Base-by-base conservation (phyloP, 192 early-diverging fungal species). In the Coemansia sp. region DNA sequence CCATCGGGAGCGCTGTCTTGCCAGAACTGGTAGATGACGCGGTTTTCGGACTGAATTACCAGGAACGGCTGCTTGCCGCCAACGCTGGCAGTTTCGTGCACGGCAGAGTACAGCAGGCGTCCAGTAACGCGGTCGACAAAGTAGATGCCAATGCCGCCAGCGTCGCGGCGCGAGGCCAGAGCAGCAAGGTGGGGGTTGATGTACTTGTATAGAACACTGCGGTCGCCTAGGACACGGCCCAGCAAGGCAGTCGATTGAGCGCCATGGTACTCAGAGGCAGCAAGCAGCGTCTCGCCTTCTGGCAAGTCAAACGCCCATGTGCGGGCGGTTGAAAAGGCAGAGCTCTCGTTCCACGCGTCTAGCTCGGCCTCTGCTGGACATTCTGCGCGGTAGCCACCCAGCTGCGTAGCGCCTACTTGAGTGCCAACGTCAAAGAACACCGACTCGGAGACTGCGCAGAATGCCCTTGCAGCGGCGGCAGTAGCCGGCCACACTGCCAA, bases 131-230 rank as follows among this genome's bases (percentile, higher is more conserved):
- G 81, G 71, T 99, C 97, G 21, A 98, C 56, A 27, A 99, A 55
- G 68, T 93, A 94, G 4, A 97, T 50, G 27, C 68, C 85, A 17
- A 95, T 65, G 21, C 79, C 74, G 34, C 56, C 55, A 24, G 27
- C 40, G 34, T 11, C 50, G 42, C 60, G 56, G 26, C 82, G 58
- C 5, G 94, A 88, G 37, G 88, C 87, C 14, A 96, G 62, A 0
- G 91, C 88, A 35, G 90, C 65, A 18, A 95, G 61, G 72, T 98
- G 91, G 42, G 97, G 96, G 77, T 95, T 98, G 59, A 98, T 83
- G 79, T 98, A 99, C 75, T 99, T 99, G 89, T 96, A 99, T n/a
- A 93, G 85, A 5, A 99, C 97, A 35, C 86, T 87, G 27, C 97
- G 92, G 70, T 98, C 87, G 52, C 95, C 97, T 11, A 97, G 85